A percentile compares a stretch with the other conserved stretches of the same genome.
phyloP scores from a whole-genome alignment of 2,329 filamentous ascomycete species.

The Tolypocladium pustulatum region DNA sequence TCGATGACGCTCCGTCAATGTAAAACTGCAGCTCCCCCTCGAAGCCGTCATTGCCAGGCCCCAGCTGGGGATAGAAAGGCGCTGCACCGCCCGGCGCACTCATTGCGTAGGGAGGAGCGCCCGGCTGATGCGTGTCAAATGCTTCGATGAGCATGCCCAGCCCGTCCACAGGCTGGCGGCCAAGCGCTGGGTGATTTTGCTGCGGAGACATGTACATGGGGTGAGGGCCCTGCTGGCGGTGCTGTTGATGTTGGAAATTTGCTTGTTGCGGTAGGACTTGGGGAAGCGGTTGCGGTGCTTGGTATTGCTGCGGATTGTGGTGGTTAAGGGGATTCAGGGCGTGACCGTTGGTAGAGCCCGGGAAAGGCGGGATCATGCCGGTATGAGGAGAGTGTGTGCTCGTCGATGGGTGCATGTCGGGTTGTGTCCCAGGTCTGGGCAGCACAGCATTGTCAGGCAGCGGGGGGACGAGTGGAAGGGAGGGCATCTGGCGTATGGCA shows the following conservation, averaged over 20 bases:
- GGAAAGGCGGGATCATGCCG: neutral
- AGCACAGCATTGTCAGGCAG: conserved; percentile 9
- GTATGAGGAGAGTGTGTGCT: conserved; percentile 7
- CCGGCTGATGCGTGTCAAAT: conserved; percentile 21
- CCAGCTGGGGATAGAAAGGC: conserved; percentile 10
- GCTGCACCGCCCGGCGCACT: neutral
- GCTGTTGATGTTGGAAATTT: conserved; percentile 7
- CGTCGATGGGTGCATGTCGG: conserved; percentile 7
- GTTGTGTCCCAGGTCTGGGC: conserved; percentile 11
- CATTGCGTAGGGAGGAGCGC: conserved; percentile 5
- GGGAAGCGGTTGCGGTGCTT: conserved; percentile 1
- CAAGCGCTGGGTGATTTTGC: conserved; percentile 6
- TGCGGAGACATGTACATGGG: conserved; percentile 6
- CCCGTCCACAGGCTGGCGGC: conserved; percentile 17
- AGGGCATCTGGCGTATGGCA: conserved; percentile 9
- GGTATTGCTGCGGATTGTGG: conserved; percentile 4
- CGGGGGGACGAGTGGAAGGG: conserved; percentile 3
- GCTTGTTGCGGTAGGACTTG: conserved; percentile 9
- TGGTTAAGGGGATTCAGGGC: conserved; percentile 2
- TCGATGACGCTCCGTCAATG: conserved; percentile 23
- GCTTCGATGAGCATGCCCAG: conserved; percentile 31
- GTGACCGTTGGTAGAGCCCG: neutral
- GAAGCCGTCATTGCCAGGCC: conserved; percentile 32
- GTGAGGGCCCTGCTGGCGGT: conserved; percentile 9
- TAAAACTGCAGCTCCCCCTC: conserved; percentile 34